Evolutionary conservation across 768 basidiomycete species (phyloP).

Genomic region (Tricholoma sp.): DNA sequence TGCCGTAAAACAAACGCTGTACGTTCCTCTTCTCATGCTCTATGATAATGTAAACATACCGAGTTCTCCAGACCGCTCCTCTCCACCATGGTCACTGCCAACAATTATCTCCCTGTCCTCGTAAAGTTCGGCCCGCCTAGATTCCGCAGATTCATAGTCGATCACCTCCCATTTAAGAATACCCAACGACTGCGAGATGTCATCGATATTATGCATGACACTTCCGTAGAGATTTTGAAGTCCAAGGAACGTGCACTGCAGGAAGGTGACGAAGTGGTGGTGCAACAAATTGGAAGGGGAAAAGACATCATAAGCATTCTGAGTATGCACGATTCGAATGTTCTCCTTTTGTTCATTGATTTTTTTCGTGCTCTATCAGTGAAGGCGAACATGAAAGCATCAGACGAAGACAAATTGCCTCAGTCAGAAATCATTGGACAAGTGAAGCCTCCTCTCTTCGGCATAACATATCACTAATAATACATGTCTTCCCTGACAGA

Average conservation of each 20-base stretch:
- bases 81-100: conserved; percentile 5
- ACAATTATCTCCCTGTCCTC: conserved; percentile 20
- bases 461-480: neutral
- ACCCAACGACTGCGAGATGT: conserved; percentile 24
- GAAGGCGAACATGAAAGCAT: conserved; percentile 27
- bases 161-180: conserved; percentile 22
- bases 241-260: conserved; percentile 29
- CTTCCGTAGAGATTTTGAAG: conserved; percentile 27
- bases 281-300: conserved; percentile 24
- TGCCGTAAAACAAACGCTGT: conserved; percentile 23
- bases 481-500: neutral
- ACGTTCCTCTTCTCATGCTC: neutral
- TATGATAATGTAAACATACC: neutral
- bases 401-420: conserved; percentile 25
- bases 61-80: neutral
- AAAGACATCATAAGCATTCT: conserved; percentile 28
- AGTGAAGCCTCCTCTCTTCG: conserved; percentile 9
- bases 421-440: conserved; percentile 31
- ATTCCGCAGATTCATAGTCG: conserved; percentile 29
- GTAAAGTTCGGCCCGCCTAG: conserved; percentile 26
- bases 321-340: conserved; percentile 1
- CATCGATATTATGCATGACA: conserved; percentile 28
- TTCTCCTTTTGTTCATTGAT: neutral
- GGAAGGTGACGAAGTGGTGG: conserved; percentile 21
- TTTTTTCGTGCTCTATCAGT: conserved; percentile 15